Evolutionary conservation across 2,329 filamentous ascomycete genomes (phyloP), one percentile per base, ranked within the genome.

Genomic region (Lasiodiplodia hormozganensis): DNA sequence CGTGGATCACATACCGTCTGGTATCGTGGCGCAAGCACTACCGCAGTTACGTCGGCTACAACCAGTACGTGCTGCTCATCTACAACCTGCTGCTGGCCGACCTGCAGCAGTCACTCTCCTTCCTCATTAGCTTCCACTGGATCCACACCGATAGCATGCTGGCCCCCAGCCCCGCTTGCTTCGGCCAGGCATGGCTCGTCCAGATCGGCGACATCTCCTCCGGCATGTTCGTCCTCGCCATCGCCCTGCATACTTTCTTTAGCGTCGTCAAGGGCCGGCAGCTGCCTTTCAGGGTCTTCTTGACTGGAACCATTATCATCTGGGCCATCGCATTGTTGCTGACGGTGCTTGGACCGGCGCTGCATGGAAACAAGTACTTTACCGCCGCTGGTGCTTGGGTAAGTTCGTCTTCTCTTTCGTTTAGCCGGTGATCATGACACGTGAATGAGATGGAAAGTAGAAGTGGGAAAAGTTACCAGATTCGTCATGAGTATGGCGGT

Each of bases 31-130:
- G 81, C 57, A 79, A 77, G 66, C 81, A 81, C 69, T 84, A 85
- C 72, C 74, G 78, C 49, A 77, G 82, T 70, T 84, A 84, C 69
- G 84, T 86, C 65, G 83, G 84, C 69, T 83, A 85, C 75, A 86
- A 86, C 71, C 84, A 86, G 75, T 86, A 85, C 67, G 77, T 86
- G n/a, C 74, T 86, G 49, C 79, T 86, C 28, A 85, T 86, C 62
- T 86, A 84, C 74, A 86, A 86, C 68, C 79, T 87, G 16, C 76
- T 86, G 2, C 70, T 87, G 51, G 85, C 84, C 6, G 85, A 86
- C 76, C 78, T 86, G n/a, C 82, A 83, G 71, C 84, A 86, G 73
- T 81, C 84, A 0, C 75, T 85, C 23, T 83, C 82, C 0, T 86
- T 86, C 70, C 73, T 83, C 3, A 79, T 86, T 64, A 84, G 82